Percentiles rank a stretch among this genome's conserved stretches.
These are phyloP conservation scores for Fusarium chlamydosporum DNA, from an alignment of 2,329 filamentous ascomycete genomes.

Conservation along the genomic window DNA sequence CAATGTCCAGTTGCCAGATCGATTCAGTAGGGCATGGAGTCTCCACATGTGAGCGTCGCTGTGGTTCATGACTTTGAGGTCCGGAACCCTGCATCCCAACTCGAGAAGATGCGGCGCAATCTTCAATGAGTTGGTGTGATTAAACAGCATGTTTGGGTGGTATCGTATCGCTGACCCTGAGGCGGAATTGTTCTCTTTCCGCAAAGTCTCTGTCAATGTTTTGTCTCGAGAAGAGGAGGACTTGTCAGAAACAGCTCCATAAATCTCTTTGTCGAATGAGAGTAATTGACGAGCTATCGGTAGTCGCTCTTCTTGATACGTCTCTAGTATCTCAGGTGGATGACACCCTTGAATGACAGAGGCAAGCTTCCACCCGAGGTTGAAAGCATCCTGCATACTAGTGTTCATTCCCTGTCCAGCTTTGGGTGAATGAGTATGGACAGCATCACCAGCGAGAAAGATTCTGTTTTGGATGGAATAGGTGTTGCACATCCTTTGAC, in stretches of 20 bases:
- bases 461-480: background rate
- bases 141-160: background rate
- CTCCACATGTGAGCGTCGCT: constrained; percentile 1
- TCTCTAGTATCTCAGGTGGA: background rate
- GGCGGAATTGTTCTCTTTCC: constrained; percentile 1
- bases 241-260: background rate
- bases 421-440: constrained; percentile 2
- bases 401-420: background rate
- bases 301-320: constrained; percentile 1
- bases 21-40: background rate
- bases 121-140: background rate
- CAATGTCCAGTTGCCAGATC: background rate
- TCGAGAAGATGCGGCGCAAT: background rate
- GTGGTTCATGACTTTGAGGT: constrained; percentile 4
- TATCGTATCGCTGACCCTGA: constrained; percentile 2
- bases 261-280: constrained; percentile 3
- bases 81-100: background rate
- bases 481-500: background rate
- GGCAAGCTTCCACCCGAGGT: constrained; percentile 6
- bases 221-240: background rate
- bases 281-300: background rate
- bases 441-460: background rate
- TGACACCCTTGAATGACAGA: background rate
- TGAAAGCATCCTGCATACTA: constrained; percentile 7
- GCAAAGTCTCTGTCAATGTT: background rate